Conservation (phyloP, 2,329 filamentous ascomycete species). For the Penicillium sp. region DNA sequence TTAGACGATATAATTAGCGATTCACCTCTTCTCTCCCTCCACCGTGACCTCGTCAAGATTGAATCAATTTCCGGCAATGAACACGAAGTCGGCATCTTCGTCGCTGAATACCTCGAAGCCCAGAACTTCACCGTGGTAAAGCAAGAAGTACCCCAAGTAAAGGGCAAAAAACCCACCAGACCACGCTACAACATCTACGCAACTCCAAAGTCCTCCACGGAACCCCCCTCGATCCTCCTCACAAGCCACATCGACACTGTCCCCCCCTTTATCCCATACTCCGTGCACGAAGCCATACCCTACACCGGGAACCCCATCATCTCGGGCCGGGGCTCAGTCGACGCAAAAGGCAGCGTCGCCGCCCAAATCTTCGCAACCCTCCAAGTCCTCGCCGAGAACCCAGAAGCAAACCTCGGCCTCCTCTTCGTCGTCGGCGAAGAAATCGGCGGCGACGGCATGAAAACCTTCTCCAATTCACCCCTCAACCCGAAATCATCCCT, state of each 20-base stretch:
- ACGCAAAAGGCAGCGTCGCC: constrained; percentile 47
- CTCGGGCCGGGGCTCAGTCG: constrained; percentile 46
- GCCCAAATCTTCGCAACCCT: constrained; percentile 44
- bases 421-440: constrained; percentile 79
- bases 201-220: constrained; percentile 37
- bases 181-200: constrained; percentile 73
- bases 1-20: constrained; percentile 39
- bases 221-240: constrained; percentile 33
- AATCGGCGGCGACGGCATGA: constrained; percentile 75
- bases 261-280: constrained; percentile 48
- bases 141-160: constrained; percentile 41
- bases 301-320: constrained; percentile 34
- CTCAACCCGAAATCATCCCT: constrained; percentile 50
- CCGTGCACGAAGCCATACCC: constrained; percentile 46
- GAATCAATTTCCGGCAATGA: constrained; percentile 70
- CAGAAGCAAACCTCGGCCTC: constrained; percentile 45
- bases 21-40: constrained; percentile 63
- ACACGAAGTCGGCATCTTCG: constrained; percentile 62
- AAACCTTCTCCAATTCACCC: constrained; percentile 44
- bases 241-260: constrained; percentile 79
- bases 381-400: constrained; percentile 43
- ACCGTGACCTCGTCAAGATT: constrained; percentile 69
- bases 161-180: constrained; percentile 10
- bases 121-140: constrained; percentile 61
- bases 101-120: constrained; percentile 61